Evolutionary conservation across 306 rosid genomes (phyloP).

Genomic region (Cucumis melo): DNA sequence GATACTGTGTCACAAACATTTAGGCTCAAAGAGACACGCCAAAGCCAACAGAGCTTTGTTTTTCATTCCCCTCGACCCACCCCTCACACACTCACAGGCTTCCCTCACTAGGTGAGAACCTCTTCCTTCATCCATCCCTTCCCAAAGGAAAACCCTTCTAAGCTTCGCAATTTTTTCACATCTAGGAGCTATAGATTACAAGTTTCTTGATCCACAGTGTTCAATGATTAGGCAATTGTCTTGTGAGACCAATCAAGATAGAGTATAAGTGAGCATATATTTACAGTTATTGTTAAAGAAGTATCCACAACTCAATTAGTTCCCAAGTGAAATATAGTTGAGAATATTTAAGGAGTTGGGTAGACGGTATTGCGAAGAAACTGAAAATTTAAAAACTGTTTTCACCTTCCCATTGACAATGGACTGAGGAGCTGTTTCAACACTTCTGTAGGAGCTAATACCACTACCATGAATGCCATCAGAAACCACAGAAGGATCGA

Average conservation of each 20-base stretch:
- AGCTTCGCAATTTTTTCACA: no score
- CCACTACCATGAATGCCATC: slow-evolving; percentile 45
- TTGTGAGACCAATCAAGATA: not conserved
- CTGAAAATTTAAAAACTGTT: not conserved
- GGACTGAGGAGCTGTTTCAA: slow-evolving; percentile 40
- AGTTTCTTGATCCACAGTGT: not conserved
- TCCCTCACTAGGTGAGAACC: no score
- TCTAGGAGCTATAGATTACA: not conserved
- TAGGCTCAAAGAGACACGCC: no score
- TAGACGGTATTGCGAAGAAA: not conserved
- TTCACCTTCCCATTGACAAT: slow-evolving; percentile 55
- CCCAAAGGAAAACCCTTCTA: no score
- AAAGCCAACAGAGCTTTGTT: no score
- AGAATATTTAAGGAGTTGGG: not conserved
- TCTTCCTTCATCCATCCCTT: no score
- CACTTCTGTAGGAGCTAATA: slow-evolving; percentile 41
- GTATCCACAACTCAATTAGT: not conserved
- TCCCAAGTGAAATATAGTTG: not conserved
- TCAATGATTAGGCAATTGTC: not conserved
- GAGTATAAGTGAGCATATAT: not conserved
- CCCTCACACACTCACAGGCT: no score
- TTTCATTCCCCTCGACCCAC: no score
- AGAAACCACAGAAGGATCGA: slow-evolving; percentile 31
- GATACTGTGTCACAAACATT: no score
- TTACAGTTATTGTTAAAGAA: not conserved